A percentile compares a stretch with the other conserved stretches of the same genome.
These are phyloP conservation scores for Suillus luteus DNA, from an alignment of 768 basidiomycete genomes.

Conservation along the genomic window DNA sequence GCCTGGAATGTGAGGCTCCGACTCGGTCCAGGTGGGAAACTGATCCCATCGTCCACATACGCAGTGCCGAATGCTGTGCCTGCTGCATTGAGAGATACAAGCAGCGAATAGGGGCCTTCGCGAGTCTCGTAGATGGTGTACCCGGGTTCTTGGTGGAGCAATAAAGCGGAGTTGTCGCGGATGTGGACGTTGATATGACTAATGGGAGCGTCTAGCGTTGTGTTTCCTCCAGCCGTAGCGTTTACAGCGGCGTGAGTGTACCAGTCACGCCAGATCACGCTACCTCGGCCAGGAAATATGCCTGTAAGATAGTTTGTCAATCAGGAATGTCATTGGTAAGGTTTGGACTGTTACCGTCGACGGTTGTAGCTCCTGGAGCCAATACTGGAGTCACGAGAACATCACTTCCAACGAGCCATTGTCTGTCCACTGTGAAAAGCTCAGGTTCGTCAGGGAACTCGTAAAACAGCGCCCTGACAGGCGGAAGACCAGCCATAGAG, in stretches of 20 bases:
- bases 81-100: constrained; percentile 52
- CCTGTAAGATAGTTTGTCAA: constrained; percentile 36
- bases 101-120: constrained; percentile 59
- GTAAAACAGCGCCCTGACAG: constrained; percentile 74
- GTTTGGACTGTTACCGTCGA: constrained; percentile 51
- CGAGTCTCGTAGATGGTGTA: constrained; percentile 73
- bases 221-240: constrained; percentile 40
- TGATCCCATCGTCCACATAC: constrained; percentile 73
- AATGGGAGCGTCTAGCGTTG: constrained; percentile 65
- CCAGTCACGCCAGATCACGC: constrained; percentile 70
- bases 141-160: constrained; percentile 60
- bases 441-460: constrained; percentile 76
- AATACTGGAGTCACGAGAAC: constrained; percentile 80
- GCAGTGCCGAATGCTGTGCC: constrained; percentile 59
- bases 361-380: constrained; percentile 63
- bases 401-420: constrained; percentile 72
- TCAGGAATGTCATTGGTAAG: background rate
- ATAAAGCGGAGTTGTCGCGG: constrained; percentile 65
- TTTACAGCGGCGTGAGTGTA: constrained; percentile 63
- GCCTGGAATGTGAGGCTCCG: constrained; percentile 49
- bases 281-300: constrained; percentile 63
- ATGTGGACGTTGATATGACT: constrained; percentile 80
- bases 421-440: constrained; percentile 59
- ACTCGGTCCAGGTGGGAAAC: constrained; percentile 55
- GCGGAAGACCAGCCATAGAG: constrained; percentile 65